Conservation (phyloP, 371 early-diverging fungal genomes). For the Parasitella parasitica region DNA sequence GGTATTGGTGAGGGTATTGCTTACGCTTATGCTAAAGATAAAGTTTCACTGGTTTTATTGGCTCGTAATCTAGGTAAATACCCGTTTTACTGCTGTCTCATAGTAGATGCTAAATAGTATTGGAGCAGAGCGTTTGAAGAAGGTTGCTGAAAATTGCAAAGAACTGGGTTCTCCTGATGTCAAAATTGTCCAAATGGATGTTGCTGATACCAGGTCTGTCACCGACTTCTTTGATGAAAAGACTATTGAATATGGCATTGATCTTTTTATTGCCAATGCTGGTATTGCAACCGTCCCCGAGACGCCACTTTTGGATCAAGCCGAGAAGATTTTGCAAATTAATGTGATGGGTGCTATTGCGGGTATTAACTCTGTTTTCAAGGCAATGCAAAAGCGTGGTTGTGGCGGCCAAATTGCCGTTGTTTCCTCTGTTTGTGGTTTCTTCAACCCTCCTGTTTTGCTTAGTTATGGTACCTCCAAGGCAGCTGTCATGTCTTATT, state of each 20-base stretch:
- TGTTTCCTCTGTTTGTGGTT: constrained; percentile 17
- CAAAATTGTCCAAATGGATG: constrained; percentile 21
- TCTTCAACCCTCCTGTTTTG: constrained; percentile 7
- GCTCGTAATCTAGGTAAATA: constrained; percentile 20
- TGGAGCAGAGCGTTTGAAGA: constrained; percentile 17
- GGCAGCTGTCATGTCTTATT: constrained; percentile 18
- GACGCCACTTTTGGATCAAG: constrained; percentile 8
- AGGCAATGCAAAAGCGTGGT: constrained; percentile 17
- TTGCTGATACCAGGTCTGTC: constrained; percentile 13
- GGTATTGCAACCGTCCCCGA: constrained; percentile 9
- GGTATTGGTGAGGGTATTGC: constrained; percentile 25
- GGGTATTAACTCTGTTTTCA: constrained; percentile 19
- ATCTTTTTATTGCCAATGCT: constrained; percentile 27
- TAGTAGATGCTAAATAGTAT: not conserved
- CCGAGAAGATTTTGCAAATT: constrained; percentile 12
- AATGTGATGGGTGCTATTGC: constrained; percentile 16
- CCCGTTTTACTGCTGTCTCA: too few relatives aligned
- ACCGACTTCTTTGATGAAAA: constrained; percentile 12
- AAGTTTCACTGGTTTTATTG: constrained; percentile 15
- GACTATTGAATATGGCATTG: constrained; percentile 10
- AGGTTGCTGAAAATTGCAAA: constrained; percentile 15
- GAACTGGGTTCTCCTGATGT: constrained; percentile 23
- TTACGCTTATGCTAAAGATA: constrained; percentile 14
- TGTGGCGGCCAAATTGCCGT: constrained; percentile 22
- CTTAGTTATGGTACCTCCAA: constrained; percentile 20